Evolutionary conservation across 306 rosid genomes (phyloP).

Genomic region (Cucurbita moschata): DNA sequence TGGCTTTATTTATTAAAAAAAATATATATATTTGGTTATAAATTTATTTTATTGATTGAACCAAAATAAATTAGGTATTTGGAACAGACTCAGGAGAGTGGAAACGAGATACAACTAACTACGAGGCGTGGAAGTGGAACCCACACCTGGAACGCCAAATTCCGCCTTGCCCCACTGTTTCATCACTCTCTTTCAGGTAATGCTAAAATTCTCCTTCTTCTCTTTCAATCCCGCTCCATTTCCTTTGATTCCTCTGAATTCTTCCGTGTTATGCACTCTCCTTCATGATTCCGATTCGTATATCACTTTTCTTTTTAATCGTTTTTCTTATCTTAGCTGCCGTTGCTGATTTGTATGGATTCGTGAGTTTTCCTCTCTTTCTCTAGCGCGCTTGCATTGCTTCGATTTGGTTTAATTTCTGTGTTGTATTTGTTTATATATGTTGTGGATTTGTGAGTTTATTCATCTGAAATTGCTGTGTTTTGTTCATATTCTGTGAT

Average conservation of each 20-base stretch:
- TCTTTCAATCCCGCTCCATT: background rate
- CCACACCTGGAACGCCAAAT: slow-evolving; percentile 18
- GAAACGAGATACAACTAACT: background rate
- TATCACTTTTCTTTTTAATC: background rate
- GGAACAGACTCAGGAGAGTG: background rate
- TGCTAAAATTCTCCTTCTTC: background rate
- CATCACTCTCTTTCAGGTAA: background rate
- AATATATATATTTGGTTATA: no score
- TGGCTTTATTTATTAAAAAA: no score
- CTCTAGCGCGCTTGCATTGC: background rate
- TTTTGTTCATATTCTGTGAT: background rate
- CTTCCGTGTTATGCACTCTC: background rate
- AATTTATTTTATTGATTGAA: no score
- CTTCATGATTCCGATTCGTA: background rate
- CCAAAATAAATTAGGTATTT: background rate
- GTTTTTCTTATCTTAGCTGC: background rate
- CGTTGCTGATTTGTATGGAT: no score
- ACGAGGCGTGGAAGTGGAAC: background rate
- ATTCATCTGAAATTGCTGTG: background rate
- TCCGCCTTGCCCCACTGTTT: background rate
- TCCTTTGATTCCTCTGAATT: background rate
- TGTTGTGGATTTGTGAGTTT: background rate
- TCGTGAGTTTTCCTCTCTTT: background rate
- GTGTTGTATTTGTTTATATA: background rate
- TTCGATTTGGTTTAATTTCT: background rate